Conservation (phyloP, 1,284 basidiomycete species). For the Tilletiopsis washingtonensis region DNA sequence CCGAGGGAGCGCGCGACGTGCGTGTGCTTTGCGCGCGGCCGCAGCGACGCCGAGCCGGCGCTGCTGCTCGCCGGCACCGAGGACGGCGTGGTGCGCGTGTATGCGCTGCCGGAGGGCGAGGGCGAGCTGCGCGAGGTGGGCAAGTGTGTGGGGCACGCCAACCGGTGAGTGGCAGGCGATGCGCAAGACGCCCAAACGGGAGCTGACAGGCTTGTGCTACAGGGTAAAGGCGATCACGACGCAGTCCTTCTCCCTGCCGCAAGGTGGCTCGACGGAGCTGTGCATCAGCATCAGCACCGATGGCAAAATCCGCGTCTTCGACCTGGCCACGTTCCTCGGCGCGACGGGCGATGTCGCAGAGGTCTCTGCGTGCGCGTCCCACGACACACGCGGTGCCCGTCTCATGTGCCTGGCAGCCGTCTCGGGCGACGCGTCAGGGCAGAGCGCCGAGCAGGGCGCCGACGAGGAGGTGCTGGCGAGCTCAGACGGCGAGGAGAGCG, state of each 20-base stretch:
- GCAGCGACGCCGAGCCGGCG: neutral
- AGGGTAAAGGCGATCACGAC: conserved; percentile 17
- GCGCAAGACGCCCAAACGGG: neutral
- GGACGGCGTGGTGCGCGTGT: neutral
- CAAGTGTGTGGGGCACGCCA: conserved; percentile 35
- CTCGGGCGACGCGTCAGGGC: conserved; percentile 14
- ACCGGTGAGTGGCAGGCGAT: conserved; percentile 23
- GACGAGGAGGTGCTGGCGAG: conserved; percentile 2
- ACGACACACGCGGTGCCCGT: conserved; percentile 39
- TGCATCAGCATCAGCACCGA: conserved; percentile 42
- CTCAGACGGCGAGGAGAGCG: conserved; percentile 4
- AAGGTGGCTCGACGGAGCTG: conserved; percentile 1
- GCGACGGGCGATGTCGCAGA: conserved; percentile 3
- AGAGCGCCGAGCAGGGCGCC: neutral
- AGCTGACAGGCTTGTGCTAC: neutral
- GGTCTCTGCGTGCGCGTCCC: conserved; percentile 19
- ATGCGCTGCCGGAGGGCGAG: neutral
- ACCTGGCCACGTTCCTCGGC: conserved; percentile 20
- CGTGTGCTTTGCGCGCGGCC: neutral
- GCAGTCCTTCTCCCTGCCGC: conserved; percentile 13
- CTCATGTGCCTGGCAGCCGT: conserved; percentile 40
- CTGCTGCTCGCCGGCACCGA: neutral
- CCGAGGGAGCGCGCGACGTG: neutral
- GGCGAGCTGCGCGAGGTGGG: conserved; percentile 18
- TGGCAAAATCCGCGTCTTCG: conserved; percentile 39